phyloP scores from a whole-genome alignment of 2,329 filamentous ascomycete genomes.

The Xylariomycetidae sp. region DNA sequence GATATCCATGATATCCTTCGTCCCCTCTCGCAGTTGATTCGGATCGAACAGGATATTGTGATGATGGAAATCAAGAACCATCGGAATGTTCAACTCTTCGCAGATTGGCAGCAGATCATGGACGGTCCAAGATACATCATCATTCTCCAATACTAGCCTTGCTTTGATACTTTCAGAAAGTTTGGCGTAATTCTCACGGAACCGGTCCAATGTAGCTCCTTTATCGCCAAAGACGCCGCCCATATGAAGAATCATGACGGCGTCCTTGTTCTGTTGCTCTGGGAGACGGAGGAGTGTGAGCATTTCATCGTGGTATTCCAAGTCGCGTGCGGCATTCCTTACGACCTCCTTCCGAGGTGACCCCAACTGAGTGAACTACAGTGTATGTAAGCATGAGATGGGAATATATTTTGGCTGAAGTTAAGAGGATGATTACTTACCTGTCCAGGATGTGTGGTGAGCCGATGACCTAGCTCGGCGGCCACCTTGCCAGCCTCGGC shows the following conservation, averaged over 20 bases:
- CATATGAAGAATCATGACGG: conserved; percentile 93
- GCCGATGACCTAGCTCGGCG: conserved; percentile 72
- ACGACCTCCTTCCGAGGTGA: conserved; percentile 77
- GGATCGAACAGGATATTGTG: conserved; percentile 89
- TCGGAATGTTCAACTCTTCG: conserved; percentile 87
- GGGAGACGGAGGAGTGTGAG: conserved; percentile 72
- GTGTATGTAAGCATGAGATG: conserved; percentile 5
- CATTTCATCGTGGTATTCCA: conserved; percentile 86
- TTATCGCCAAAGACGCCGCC: conserved; percentile 90
- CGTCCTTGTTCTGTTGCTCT: conserved; percentile 74
- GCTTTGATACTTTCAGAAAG: conserved; percentile 69
- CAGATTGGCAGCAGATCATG: conserved; percentile 87
- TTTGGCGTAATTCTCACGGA: conserved; percentile 66
- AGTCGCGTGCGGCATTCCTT: conserved; percentile 69
- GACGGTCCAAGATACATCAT: conserved; percentile 89
- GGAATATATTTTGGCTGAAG: not conserved
- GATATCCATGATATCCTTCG: conserved; percentile 69
- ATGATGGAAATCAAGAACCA: conserved; percentile 91
- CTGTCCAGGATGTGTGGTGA: conserved; percentile 88
- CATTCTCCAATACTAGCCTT: conserved; percentile 85
- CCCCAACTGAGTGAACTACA: conserved; percentile 80
- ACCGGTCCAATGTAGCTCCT: conserved; percentile 69
- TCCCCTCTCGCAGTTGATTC: conserved; percentile 72
- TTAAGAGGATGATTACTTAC: conserved; percentile 28
- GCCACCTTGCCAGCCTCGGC: conserved; percentile 73